Evolutionary conservation across 2,329 filamentous ascomycete species (phyloP).

Genomic region (Dryadomyces quercivorus): DNA sequence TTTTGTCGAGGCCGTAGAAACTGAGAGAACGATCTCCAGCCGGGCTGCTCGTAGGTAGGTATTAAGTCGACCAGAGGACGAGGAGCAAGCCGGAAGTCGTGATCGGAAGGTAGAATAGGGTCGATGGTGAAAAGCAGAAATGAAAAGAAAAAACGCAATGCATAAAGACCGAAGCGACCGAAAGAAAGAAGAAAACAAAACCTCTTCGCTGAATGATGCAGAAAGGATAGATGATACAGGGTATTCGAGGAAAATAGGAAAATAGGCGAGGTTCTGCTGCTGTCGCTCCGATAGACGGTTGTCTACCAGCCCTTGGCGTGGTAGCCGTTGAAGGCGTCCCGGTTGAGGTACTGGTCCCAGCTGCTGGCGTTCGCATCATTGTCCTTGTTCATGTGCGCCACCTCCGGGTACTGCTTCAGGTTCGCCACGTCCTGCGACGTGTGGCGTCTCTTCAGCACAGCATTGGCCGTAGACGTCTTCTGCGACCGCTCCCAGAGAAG

Average conservation of each 20-base stretch:
- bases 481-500: constrained; percentile 93
- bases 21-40: not conserved
- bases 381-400: constrained; percentile 44
- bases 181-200: not conserved
- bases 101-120: not conserved
- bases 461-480: constrained; percentile 79
- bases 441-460: constrained; percentile 78
- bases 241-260: not conserved
- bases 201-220: constrained; percentile 1
- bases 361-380: constrained; percentile 56
- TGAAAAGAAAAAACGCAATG: not conserved
- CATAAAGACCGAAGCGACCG: not conserved
- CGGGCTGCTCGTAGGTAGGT: not conserved
- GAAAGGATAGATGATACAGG: not conserved
- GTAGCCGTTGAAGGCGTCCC: constrained; percentile 68
- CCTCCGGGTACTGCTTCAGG: constrained; percentile 68
- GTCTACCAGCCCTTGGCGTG: constrained; percentile 72
- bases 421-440: constrained; percentile 87
- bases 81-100: not conserved
- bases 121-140: not conserved
- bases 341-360: constrained; percentile 78
- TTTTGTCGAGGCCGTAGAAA: not conserved
- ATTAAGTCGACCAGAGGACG: not conserved
- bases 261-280: not conserved
- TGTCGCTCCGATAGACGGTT: too few species aligned